These are phyloP conservation scores for Gypsophila paniculata DNA, from an alignment of 179 eudicot species.

Conservation along the genomic window DNA sequence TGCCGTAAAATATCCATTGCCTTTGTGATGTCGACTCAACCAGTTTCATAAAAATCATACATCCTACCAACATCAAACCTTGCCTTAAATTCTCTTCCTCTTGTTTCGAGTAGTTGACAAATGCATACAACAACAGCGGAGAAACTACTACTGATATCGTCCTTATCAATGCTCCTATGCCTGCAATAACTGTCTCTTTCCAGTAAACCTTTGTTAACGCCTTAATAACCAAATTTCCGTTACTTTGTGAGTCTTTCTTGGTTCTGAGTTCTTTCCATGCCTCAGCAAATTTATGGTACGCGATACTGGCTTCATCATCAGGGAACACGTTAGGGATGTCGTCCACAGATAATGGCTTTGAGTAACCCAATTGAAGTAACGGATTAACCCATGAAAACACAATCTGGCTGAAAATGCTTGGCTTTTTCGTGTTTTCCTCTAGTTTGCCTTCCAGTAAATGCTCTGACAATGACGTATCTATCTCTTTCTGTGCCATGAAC, in stretches of 20 bases:
- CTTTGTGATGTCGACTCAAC: conserved; percentile 61
- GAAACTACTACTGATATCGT: conserved; percentile 34
- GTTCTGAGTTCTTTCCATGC: conserved; percentile 37
- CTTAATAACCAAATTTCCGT: conserved; percentile 31
- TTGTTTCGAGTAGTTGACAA: conserved; percentile 33
- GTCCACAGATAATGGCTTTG: conserved; percentile 43
- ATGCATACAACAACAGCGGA: conserved; percentile 34
- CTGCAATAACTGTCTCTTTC: conserved; percentile 45
- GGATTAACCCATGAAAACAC: conserved; percentile 65
- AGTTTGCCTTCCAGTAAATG: conserved; percentile 36
- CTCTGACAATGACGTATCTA: conserved; percentile 27
- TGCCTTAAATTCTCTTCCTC: conserved; percentile 22
- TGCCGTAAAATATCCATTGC: conserved; percentile 62
- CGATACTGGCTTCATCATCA: conserved; percentile 56
- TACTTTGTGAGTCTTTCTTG: conserved; percentile 18
- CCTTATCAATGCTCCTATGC: conserved; percentile 44
- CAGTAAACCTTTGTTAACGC: conserved; percentile 40
- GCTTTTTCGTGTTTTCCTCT: conserved; percentile 22
- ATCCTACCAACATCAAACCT: conserved; percentile 46
- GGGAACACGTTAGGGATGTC: conserved; percentile 59
- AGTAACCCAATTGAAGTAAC: conserved; percentile 49
- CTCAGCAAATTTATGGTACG: conserved; percentile 33
- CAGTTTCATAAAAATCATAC: conserved; percentile 34
- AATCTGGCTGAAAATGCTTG: conserved; percentile 42
- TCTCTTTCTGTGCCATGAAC: conserved; percentile 10